Base-by-base conservation (phyloP, 1,284 basidiomycete species). In the Apiotrichum gracile region DNA sequence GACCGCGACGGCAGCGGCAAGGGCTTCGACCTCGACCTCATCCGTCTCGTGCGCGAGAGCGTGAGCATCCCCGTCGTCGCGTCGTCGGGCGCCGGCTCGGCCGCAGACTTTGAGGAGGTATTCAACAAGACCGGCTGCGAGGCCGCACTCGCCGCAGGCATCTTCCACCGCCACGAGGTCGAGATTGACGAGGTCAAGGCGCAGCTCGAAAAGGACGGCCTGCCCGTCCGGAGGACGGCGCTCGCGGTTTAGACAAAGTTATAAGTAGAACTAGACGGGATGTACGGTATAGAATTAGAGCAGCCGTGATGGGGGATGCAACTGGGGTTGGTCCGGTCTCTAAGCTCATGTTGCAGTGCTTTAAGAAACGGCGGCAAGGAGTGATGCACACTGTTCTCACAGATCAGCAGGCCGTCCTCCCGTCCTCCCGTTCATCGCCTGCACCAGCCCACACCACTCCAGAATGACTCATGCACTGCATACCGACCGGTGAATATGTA, bases 31-130 rank as follows among this genome's bases (percentile, higher is more conserved):
- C 76, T 87, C 38, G 88, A 88, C 61, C 78, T 99, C 22, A 76
- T 98, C 54, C 78, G 80, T 25, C 79, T 93, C 54, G 85, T 98
- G 49, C 85, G 86, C 65, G 74, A 75, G 46, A 81, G 78, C 35
- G 91, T 97, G 21, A 79, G 80, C 39, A 94, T 98, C 57, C 96
- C 96, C 1, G 89, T 98, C 47, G 86, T 99, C 19, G 93, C 94
- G 13, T 91, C 87, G 69, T 94, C 90, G 57, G 94, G 93, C 1
- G 96, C 96, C 24, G 96, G 96, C 6, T 79, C 76, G 33, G 76
- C 81, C 12, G 80, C 82, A 49, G 90, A 99, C 76, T 98, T 99
- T 73, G 81, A 85, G 29, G 82, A 91, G 51, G 87, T 96, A 19
- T 97, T 97, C 72, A 70, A 78, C 52, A 76, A 81, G 64, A 91